A percentile compares a stretch with the other conserved stretches of the same genome.
Evolutionary conservation across 345 rosid genomes (phyloP).

Genomic region (Citrus medica): DNA sequence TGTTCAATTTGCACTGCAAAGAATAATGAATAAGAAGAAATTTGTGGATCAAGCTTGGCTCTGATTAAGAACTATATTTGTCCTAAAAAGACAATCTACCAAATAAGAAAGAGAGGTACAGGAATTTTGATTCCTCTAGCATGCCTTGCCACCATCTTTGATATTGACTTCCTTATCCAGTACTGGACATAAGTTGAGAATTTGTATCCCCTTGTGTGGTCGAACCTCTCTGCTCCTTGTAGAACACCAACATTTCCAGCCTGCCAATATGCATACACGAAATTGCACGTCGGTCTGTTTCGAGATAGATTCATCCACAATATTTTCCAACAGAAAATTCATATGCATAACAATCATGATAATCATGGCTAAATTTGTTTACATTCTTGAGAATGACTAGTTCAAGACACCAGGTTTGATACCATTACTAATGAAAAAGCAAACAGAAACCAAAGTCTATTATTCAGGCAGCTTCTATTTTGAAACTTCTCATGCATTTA

Average conservation of each 20-base stretch:
- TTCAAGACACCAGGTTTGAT: background rate
- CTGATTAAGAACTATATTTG: background rate
- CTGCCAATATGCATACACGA: constrained; percentile 30
- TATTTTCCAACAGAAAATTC: background rate
- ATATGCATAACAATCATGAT: background rate
- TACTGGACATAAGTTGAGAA: constrained; percentile 85
- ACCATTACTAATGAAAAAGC: background rate
- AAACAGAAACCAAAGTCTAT: background rate
- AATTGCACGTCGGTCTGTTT: background rate
- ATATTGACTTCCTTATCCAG: constrained; percentile 81
- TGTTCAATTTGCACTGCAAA: constrained; percentile 44
- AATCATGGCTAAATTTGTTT: background rate
- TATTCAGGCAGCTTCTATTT: background rate
- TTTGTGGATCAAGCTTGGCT: constrained; percentile 9
- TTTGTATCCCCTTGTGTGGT: constrained; percentile 74
- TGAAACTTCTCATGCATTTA: background rate
- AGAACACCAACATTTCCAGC: constrained; percentile 79
- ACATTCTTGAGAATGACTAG: background rate
- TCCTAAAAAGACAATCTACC: background rate
- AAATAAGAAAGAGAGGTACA: constrained; percentile 34
- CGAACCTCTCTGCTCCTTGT: constrained; percentile 83
- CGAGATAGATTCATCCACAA: background rate
- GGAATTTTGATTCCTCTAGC: constrained; percentile 71
- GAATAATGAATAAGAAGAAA: constrained; percentile 8
- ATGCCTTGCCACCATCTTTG: constrained; percentile 50